These are phyloP conservation scores for Arthroderma sp. DNA, from an alignment of 2,329 filamentous ascomycete genomes.

Conservation along the genomic window DNA sequence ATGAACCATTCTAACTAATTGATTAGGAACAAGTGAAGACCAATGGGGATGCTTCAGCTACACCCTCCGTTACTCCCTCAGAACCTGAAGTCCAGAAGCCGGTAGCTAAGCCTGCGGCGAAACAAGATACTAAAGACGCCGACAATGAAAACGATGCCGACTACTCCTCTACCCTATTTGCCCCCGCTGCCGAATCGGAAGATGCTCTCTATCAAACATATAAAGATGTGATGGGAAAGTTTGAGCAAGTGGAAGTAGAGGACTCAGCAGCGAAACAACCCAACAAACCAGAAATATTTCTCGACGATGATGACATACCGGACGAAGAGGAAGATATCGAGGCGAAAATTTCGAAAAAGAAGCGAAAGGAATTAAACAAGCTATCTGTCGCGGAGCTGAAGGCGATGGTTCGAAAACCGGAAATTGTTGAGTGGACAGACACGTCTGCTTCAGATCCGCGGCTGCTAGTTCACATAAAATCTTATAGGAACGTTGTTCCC, in stretches of 20 bases:
- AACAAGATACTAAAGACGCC: conserved; percentile 1
- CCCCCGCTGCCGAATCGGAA: conserved; percentile 39
- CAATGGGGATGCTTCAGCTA: conserved; percentile 3
- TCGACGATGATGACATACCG: conserved; percentile 71
- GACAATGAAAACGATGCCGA: conserved; percentile 14
- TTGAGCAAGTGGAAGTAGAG: conserved; percentile 52
- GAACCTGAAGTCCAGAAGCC: conserved; percentile 1
- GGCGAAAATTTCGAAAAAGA: conserved; percentile 81
- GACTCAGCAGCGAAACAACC: conserved; percentile 50
- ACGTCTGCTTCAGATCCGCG: conserved; percentile 80
- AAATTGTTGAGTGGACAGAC: conserved; percentile 96
- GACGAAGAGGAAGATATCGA: conserved; percentile 56
- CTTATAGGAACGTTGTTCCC: conserved; percentile 86
- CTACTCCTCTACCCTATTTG: conserved; percentile 12
- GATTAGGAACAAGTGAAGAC: conserved; percentile 5
- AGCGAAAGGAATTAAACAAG: conserved; percentile 80
- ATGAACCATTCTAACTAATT: background rate
- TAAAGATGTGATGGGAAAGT: conserved; percentile 69
- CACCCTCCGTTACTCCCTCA: conserved; percentile 1
- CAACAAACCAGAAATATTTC: conserved; percentile 76
- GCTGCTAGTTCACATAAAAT: conserved; percentile 85
- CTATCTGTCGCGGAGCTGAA: conserved; percentile 92
- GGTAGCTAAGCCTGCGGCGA: conserved; percentile 1
- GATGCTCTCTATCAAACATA: conserved; percentile 73
- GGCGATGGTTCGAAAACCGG: conserved; percentile 75